These are phyloP conservation scores for Raphidocelis subcapitata DNA, from an alignment of 139 green algal genomes.

Conservation along the genomic window DNA sequence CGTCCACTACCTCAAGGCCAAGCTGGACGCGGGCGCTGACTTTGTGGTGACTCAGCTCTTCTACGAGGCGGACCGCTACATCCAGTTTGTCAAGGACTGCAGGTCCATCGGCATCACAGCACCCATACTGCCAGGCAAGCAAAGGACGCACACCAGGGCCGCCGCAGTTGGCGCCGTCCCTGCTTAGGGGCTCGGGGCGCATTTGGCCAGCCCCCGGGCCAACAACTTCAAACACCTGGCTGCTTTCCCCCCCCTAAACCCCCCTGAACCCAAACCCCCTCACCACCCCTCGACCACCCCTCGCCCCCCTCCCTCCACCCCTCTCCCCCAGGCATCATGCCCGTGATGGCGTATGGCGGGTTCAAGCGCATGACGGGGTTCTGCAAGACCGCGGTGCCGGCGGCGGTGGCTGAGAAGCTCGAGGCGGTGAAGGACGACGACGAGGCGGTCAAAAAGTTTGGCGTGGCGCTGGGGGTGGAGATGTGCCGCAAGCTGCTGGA, in stretches of 20 bases:
- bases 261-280: not conserved
- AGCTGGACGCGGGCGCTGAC: slow-evolving; percentile 92
- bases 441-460: slow-evolving; percentile 87
- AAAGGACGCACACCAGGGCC: not conserved
- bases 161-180: too few species aligned
- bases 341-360: slow-evolving; percentile 93
- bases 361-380: slow-evolving; percentile 99
- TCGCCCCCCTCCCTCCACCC: not conserved
- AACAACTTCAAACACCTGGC: not conserved
- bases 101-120: slow-evolving; percentile 78
- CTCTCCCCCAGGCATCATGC: slow-evolving; percentile 87
- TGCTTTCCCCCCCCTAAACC: not conserved
- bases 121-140: slow-evolving; percentile 87
- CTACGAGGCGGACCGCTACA: slow-evolving; percentile 89
- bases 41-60: slow-evolving; percentile 97
- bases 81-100: slow-evolving; percentile 64
- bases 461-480: slow-evolving; percentile 81
- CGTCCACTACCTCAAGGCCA: slow-evolving; percentile 94
- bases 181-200: too few species aligned
- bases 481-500: slow-evolving; percentile 93
- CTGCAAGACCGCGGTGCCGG: slow-evolving; percentile 93
- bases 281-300: not conserved
- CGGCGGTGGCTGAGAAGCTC: slow-evolving; percentile 69
- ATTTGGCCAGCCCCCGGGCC: too few species aligned
- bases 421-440: slow-evolving; percentile 97